phyloP scores from a whole-genome alignment of 2,329 filamentous ascomycete species.

The Botrytis aclada region DNA sequence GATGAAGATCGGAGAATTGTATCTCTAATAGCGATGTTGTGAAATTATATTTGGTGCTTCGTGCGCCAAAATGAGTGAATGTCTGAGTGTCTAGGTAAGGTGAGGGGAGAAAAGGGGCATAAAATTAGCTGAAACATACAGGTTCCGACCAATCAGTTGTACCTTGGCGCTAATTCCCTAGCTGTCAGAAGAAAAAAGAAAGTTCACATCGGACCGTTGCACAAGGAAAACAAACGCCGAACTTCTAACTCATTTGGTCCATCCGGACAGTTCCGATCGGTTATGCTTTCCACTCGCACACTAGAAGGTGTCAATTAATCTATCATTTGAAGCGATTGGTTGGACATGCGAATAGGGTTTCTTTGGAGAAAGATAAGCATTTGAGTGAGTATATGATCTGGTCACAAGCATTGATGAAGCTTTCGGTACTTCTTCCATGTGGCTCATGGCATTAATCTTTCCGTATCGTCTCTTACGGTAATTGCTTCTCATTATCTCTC shows the following conservation, averaged over 20 bases:
- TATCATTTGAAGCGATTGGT: neutral
- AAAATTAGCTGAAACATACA: constrained; percentile 10
- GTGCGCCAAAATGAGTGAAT: neutral
- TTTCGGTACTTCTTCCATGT: neutral
- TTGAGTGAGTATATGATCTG: neutral
- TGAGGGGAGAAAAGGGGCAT: neutral
- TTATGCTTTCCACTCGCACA: constrained; percentile 1
- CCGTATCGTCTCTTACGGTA: neutral
- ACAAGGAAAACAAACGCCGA: constrained; percentile 14
- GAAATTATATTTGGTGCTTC: neutral
- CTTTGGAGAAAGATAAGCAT: neutral
- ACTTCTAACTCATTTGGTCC: constrained; percentile 1
- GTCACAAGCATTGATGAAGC: neutral
- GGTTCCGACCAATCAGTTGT: neutral
- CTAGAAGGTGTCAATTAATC: constrained; percentile 11
- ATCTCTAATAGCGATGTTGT: constrained; percentile 6
- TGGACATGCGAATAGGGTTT: neutral
- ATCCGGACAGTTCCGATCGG: constrained; percentile 1
- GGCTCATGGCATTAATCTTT: neutral
- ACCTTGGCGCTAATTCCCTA: neutral
- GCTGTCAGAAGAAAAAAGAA: neutral
- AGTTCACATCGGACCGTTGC: neutral
- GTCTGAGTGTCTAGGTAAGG: neutral
- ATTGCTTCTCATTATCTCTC: neutral
- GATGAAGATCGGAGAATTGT: constrained; percentile 15